Evolutionary conservation across 129 eudicot genomes (phyloP), one percentile per base, ranked within the genome.

Genomic region (Arctium minus): DNA sequence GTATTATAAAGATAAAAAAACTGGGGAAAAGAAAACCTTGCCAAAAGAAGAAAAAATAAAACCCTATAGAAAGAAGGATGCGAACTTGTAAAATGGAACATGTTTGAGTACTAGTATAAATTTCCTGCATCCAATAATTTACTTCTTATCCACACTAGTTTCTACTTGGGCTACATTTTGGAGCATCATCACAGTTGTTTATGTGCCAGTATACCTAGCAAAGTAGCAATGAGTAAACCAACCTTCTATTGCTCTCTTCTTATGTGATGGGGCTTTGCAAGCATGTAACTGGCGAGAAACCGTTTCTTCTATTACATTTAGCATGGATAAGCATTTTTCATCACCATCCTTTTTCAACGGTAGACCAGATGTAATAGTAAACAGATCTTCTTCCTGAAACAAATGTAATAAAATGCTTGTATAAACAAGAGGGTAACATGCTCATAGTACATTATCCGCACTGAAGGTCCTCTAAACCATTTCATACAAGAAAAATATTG

Each of bases 231-330:
- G 27, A 42, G 72, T 64, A 32, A 76, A 42, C 65, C 12, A 81
- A 93, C 99, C 99, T 91, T 93, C 99, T 72, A 87, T 22, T 79
- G 85, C 85, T 88, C 90, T 91, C 88, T 81, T 93, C 85, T 91
- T 93, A 44, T 92, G 86, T 29, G 87, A 77, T 38, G 95, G 87
- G 39, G 99, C 88, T 89, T 91, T 96, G 86, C 95, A 91, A 79
- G 98, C 97, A 81, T 94, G 87, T 67, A 96, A 83, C 42, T 96
- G 99, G 73, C 99, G 92, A 85, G 97, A 89, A 79, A 96, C 79
- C 11, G 92, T 96, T 86, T 96, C 99, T 53, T 96, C 99, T 74
- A 93, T 86, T 17, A 97, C 97, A 85, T 93, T 92, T 80, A 96
- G 83, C 83, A 90, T 85, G 22, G 99, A 88, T 64, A 96, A 88